Evolutionary conservation across 805 yeast genomes (phyloP), one percentile per base, ranked within the genome.

Genomic region (Cyberlindnera amylophila): DNA sequence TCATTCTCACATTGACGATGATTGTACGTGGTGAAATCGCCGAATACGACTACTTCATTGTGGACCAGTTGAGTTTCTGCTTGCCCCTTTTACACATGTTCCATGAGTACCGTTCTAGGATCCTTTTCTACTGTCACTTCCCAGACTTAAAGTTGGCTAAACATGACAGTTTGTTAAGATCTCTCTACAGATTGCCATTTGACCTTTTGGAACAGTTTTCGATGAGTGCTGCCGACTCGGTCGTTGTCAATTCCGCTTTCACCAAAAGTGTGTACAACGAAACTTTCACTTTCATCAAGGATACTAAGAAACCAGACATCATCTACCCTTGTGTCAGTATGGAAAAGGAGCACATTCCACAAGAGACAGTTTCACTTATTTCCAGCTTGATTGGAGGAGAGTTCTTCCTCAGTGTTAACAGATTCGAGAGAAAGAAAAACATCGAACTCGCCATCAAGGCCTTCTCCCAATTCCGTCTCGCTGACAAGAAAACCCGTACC

Each of bases 111-210:
- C 42, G 62, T 7, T 61, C 83, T 2, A 76, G 77, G 38, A 72
- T 86, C 3, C 64, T 93, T 39, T 93, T 91, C 59, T 93, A 93
- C 63, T 90, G 99, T 57, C 99, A 93, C 67, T 91, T 91, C 62
- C 99, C 99, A 0, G 99, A 93, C 62, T 83, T 84, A 57, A 69
- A 83, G 37, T 66, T 91, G 33, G 82, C 96, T 0, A 66, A 68
- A 15, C 81, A 82, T 40, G 67, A 72, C 3, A 67, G 81, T 2
- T 21, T 71, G 1, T 21, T 83, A 8, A 82, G 88, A 54, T 67
- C 64, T 46, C 38, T 85, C 0, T 93, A 93, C 63, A 70, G 99
- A 48, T 39, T 74, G 4, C 93, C 96, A 1, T 91, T 93, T 62
- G 96, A 93, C 62, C 51, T 66, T n/a, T 64, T 85, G 17, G 99